Percentiles rank a stretch among this genome's conserved stretches.
Conservation (phyloP, 192 early-diverging fungal genomes). For the Coemansia javaensis region DNA sequence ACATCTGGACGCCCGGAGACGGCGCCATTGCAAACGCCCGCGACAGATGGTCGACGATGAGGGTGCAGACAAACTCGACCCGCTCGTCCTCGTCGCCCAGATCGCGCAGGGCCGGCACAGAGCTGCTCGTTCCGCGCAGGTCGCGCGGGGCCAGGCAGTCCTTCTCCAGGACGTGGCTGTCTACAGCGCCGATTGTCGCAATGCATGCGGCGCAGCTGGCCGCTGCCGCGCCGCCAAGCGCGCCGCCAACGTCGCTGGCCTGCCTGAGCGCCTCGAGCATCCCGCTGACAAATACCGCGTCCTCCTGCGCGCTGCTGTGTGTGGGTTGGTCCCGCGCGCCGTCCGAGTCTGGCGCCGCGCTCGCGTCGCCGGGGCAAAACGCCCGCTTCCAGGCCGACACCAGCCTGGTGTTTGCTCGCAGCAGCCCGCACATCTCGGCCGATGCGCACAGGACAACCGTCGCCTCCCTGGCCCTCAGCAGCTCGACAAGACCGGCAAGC, state of each 20-base stretch:
- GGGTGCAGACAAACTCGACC: constrained; percentile 39
- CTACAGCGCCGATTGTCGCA: constrained; percentile 27
- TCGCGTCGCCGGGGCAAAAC: constrained; percentile 4
- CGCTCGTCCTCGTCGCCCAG: constrained; percentile 27
- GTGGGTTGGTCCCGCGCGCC: not conserved
- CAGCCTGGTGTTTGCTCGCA: constrained; percentile 14
- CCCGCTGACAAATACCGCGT: constrained; percentile 15
- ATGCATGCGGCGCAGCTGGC: constrained; percentile 42
- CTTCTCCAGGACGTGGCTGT: constrained; percentile 5
- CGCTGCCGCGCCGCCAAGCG: constrained; percentile 26
- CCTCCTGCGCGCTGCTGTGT: constrained; percentile 2
- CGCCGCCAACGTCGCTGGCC: constrained; percentile 18
- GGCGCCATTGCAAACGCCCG: constrained; percentile 42
- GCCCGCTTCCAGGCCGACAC: constrained; percentile 32
- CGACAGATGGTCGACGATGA: constrained; percentile 41
- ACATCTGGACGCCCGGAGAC: constrained; percentile 39
- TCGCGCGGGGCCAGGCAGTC: not conserved
- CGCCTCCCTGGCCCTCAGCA: constrained; percentile 33
- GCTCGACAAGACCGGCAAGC: constrained; percentile 12
- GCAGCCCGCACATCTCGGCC: constrained; percentile 20
- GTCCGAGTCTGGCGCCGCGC: not conserved
- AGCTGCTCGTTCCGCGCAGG: not conserved
- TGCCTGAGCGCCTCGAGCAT: constrained; percentile 9
- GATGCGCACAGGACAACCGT: constrained; percentile 36
- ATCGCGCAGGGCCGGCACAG: constrained; percentile 7